These are phyloP conservation scores for Kodamaea fukazawae DNA, from an alignment of 805 yeast species.

Conservation along the genomic window DNA sequence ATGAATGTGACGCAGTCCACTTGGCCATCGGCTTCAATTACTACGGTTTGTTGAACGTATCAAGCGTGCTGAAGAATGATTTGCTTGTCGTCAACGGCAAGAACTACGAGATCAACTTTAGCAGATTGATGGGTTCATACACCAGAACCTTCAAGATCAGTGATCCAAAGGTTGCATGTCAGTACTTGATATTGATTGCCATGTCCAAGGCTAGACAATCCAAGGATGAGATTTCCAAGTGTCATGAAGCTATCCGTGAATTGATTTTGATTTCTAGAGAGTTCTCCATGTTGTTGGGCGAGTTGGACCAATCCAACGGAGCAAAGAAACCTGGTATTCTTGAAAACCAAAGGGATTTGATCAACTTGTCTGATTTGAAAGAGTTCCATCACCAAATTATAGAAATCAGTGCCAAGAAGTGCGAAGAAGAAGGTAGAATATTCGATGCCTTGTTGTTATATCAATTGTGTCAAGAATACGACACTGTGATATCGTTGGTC, in stretches of 20 bases:
- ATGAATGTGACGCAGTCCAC: conserved; percentile 87
- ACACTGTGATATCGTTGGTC: conserved; percentile 71
- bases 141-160: conserved; percentile 78
- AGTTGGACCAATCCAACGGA: conserved; percentile 66
- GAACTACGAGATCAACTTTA: conserved; percentile 45
- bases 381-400: conserved; percentile 69
- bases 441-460: conserved; percentile 83
- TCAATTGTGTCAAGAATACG: conserved; percentile 85
- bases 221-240: conserved; percentile 49
- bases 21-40: conserved; percentile 77
- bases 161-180: conserved; percentile 90
- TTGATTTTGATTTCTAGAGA: conserved; percentile 84
- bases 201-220: conserved; percentile 38
- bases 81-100: conserved; percentile 33
- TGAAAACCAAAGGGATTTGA: conserved; percentile 68
- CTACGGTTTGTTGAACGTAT: conserved; percentile 62
- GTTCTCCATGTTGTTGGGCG: conserved; percentile 79
- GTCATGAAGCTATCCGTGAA: conserved; percentile 80
- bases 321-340: conserved; percentile 77
- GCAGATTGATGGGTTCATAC: conserved; percentile 72
- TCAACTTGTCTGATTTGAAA: conserved; percentile 55
- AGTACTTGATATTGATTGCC: conserved; percentile 73
- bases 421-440: conserved; percentile 87
- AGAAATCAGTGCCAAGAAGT: conserved; percentile 79
- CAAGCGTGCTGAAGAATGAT: conserved; percentile 31